Evolutionary conservation across 768 basidiomycete genomes (phyloP).

Genomic region (Suillus subaureus): DNA sequence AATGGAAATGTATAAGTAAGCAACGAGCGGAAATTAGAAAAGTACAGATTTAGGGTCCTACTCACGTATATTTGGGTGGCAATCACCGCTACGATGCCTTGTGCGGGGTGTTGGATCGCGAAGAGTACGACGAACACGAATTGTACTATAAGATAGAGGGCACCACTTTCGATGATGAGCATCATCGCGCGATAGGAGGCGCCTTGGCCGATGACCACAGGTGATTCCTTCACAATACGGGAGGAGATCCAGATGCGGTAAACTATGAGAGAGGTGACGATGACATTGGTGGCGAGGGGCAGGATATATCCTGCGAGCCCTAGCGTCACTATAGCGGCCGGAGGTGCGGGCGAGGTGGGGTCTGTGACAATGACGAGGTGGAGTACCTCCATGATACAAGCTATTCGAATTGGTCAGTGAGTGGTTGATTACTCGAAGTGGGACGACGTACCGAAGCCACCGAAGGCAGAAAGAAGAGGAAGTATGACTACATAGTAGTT

Average conservation of each 20-base stretch:
- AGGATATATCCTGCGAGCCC: constrained; percentile 39
- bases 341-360: constrained; percentile 36
- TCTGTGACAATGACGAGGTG: constrained; percentile 30
- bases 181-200: constrained; percentile 29
- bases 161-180: constrained; percentile 43
- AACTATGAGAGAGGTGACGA: constrained; percentile 45
- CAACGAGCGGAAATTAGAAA: not conserved
- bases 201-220: constrained; percentile 16
- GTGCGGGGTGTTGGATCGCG: constrained; percentile 35
- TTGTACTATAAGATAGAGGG: constrained; percentile 42
- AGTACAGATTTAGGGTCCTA: not conserved
- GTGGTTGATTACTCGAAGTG: not conserved
- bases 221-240: constrained; percentile 14
- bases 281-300: constrained; percentile 43
- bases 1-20: not conserved
- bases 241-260: constrained; percentile 39
- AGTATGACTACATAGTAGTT: constrained; percentile 36
- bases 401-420: constrained; percentile 16
- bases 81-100: constrained; percentile 38
- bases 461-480: constrained; percentile 36
- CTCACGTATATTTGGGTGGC: constrained; percentile 45
- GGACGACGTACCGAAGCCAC: constrained; percentile 34
- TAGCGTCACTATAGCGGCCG: constrained; percentile 36
- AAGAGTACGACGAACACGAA: constrained; percentile 44
- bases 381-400: constrained; percentile 32